Evolutionary conservation across 2,329 filamentous ascomycete genomes (phyloP), one percentile per base, ranked within the genome.

Genomic region (Remersonia thermophila): DNA sequence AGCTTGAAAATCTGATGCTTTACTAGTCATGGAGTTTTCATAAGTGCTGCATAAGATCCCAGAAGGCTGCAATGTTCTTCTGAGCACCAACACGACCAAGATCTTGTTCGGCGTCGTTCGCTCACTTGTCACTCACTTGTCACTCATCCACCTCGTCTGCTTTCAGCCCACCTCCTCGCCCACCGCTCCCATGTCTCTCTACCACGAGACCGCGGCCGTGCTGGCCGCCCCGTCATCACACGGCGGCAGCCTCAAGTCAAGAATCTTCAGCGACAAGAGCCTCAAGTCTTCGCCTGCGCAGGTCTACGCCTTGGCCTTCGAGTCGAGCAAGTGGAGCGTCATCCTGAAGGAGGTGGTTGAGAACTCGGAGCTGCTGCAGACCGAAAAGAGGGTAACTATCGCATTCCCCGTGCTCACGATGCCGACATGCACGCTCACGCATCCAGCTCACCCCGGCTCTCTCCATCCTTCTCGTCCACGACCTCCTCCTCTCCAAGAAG

Each of bases 331-430:
- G 75, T 95, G 89, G 84, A 91, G 87, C 49, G 56, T 66, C 3
- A 68, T 95, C 3, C 62, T 98, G 32, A 85, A 85, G 51, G 86
- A 94, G 52, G 80, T 95, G n/a, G 75, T 98, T 52, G 85, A 95
- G 48, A 75, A 71, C 46, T 72, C 85, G 1, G 80, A 76, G 3
- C 62, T 96, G 26, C 62, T 96, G 26, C 69, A 70, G 91, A 98
- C 63, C 79, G 75, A 45, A 94, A 93, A 23, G 20, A 23, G n/a
- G n/a, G n/a, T n/a, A n/a, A n/a, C n/a, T n/a, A n/a, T n/a, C n/a
- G n/a, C n/a, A n/a, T n/a, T n/a, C n/a, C n/a, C n/a, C n/a, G n/a
- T n/a, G n/a, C n/a, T n/a, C n/a, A n/a, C n/a, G n/a, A n/a, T n/a
- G n/a, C n/a, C 6, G 31, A 5, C 9, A 17, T 3, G 7, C 7